A percentile compares a stretch with the other conserved stretches of the same genome.
These are phyloP conservation scores for Herpetospermum pedunculosum DNA, from an alignment of 306 rosid genomes.

Conservation along the genomic window DNA sequence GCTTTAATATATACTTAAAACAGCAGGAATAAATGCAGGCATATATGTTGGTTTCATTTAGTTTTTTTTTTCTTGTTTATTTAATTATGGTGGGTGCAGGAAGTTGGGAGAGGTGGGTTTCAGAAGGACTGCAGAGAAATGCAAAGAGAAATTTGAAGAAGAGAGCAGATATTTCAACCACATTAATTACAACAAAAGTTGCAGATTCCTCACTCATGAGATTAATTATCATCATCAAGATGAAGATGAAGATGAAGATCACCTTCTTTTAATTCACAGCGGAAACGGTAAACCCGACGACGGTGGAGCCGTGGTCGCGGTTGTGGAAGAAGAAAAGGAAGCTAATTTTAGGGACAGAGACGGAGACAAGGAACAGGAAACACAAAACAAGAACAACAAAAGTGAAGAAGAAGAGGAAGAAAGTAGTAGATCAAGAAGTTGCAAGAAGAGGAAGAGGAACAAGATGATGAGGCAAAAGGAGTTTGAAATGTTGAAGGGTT, in stretches of 20 bases:
- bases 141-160: constrained; percentile 80
- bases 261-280: background rate
- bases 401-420: background rate
- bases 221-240: constrained; percentile 26
- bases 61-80: constrained; percentile 5
- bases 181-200: constrained; percentile 38
- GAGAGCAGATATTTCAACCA: constrained; percentile 53
- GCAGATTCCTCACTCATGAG: constrained; percentile 35
- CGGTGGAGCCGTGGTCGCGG: too few species aligned
- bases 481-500: constrained; percentile 53
- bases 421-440: constrained; percentile 15
- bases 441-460: constrained; percentile 40
- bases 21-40: constrained; percentile 27
- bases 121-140: constrained; percentile 63
- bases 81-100: constrained; percentile 42
- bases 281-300: background rate
- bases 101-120: constrained; percentile 69
- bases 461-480: constrained; percentile 2
- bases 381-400: background rate
- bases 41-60: constrained; percentile 11
- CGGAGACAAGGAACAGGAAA: background rate
- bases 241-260: background rate
- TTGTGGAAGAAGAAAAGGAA: constrained; percentile 20
- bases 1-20: constrained; percentile 2
- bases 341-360: background rate